A percentile compares a stretch with the other conserved stretches of the same genome.
Conservation (phyloP, 768 basidiomycete species). For the Russula sp. region DNA sequence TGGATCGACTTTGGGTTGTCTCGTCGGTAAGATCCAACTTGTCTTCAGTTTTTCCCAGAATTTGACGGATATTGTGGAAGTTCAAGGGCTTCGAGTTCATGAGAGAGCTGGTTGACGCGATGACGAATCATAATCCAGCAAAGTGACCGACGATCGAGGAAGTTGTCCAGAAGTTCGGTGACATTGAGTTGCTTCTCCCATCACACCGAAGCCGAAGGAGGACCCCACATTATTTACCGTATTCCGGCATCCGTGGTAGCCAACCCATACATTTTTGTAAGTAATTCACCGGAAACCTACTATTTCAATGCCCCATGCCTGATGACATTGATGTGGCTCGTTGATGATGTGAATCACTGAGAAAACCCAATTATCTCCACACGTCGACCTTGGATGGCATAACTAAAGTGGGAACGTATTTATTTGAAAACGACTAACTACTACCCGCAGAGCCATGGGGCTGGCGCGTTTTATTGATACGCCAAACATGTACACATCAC, state of each 20-base stretch:
- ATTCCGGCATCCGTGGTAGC: constrained; percentile 2
- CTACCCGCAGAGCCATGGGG: no score
- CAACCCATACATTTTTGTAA: neutral
- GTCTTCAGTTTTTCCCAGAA: neutral
- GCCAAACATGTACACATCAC: neutral
- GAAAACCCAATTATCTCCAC: neutral
- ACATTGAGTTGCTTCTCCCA: constrained; percentile 7
- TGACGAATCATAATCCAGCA: constrained; percentile 30
- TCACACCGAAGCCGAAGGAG: constrained; percentile 1
- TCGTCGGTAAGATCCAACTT: neutral
- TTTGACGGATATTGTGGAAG: constrained; percentile 11
- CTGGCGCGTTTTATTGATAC: no score
- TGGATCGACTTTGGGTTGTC: constrained; percentile 29
- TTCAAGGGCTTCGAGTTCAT: constrained; percentile 18
- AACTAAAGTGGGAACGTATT: neutral
- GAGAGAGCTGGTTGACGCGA: constrained; percentile 23
- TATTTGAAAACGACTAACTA: no score
- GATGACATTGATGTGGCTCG: neutral
- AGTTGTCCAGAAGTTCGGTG: constrained; percentile 1
- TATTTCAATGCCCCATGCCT: neutral
- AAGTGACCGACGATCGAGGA: constrained; percentile 28
- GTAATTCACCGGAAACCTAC: neutral
- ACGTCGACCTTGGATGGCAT: neutral
- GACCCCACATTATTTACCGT: constrained; percentile 1
- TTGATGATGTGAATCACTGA: no score